These are phyloP conservation scores for Scytalidium sp. DNA, from an alignment of 2,329 filamentous ascomycete genomes.

Conservation along the genomic window DNA sequence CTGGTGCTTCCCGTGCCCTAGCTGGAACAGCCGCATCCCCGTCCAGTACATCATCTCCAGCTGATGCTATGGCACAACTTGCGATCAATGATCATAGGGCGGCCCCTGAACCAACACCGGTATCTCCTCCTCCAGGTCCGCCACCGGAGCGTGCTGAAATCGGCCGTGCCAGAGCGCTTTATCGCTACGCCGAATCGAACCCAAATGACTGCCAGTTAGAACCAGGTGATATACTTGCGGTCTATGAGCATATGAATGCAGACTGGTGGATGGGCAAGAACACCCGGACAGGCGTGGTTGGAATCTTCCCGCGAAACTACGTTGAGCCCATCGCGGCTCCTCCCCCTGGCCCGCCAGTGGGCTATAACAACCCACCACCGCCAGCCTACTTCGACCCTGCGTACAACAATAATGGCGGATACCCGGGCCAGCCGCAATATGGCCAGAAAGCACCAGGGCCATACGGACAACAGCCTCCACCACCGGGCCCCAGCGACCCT, in stretches of 20 bases:
- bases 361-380: not conserved
- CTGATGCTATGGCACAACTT: constrained; percentile 2
- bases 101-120: constrained; percentile 11
- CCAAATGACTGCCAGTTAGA: constrained; percentile 78
- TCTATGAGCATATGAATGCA: constrained; percentile 90
- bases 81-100: not conserved
- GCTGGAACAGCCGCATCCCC: constrained; percentile 38
- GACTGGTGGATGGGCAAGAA: constrained; percentile 97
- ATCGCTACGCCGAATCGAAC: constrained; percentile 78
- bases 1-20: constrained; percentile 10
- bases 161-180: constrained; percentile 75
- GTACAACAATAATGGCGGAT: constrained; percentile 15
- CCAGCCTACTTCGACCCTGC: constrained; percentile 23
- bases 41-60: constrained; percentile 3
- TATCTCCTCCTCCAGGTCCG: constrained; percentile 28
- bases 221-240: constrained; percentile 74
- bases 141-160: constrained; percentile 57
- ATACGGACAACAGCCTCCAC: constrained; percentile 22
- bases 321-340: constrained; percentile 62
- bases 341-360: constrained; percentile 26
- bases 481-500: constrained; percentile 52
- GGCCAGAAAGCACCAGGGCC: constrained; percentile 5
- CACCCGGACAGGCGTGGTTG: constrained; percentile 76
- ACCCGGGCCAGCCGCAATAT: constrained; percentile 19
- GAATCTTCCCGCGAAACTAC: constrained; percentile 94